Evolutionary conservation across 108 stramenopile species (phyloP).

Genomic region (Nitzschia palea): DNA sequence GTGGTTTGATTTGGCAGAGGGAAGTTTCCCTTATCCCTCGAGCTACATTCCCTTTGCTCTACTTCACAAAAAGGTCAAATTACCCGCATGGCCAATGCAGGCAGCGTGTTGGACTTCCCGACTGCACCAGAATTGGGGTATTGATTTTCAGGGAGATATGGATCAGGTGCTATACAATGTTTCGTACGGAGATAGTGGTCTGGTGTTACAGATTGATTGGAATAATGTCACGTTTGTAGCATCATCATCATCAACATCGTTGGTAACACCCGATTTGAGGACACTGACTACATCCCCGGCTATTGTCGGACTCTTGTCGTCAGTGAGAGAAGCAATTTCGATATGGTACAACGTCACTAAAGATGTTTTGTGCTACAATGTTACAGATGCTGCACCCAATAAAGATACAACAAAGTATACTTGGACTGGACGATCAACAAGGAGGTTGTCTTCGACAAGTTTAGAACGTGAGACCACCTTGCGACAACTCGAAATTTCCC

Average conservation of each 20-base stretch:
- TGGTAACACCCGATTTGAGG: neutral
- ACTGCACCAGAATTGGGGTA: slow-evolving; percentile 38
- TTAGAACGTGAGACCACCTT: too few species aligned
- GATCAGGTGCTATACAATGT: slow-evolving; percentile 45
- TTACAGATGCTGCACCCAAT: slow-evolving; percentile 46
- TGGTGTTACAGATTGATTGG: slow-evolving; percentile 54
- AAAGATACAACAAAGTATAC: neutral
- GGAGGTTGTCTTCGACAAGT: too few species aligned
- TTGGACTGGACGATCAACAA: too few species aligned
- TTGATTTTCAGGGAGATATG: slow-evolving; percentile 37
- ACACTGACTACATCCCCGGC: neutral
- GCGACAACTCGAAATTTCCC: too few species aligned
- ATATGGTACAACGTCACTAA: slow-evolving; percentile 69
- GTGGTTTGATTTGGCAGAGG: slow-evolving; percentile 76
- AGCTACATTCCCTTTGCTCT: slow-evolving; percentile 74
- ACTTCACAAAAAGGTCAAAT: slow-evolving; percentile 38
- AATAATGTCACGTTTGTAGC: slow-evolving; percentile 18
- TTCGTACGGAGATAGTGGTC: slow-evolving; percentile 28
- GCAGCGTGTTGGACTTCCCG: slow-evolving; percentile 51
- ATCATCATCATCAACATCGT: neutral
- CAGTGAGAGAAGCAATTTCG: slow-evolving; percentile 48
- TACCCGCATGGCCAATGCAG: slow-evolving; percentile 76
- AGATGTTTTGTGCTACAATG: slow-evolving; percentile 47
- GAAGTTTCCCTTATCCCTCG: slow-evolving; percentile 66
- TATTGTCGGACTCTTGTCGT: slow-evolving; percentile 34